A percentile compares a stretch with the other conserved stretches of the same genome.
These are phyloP conservation scores for Syzygium malaccense DNA, from an alignment of 441 rosid species.

Conservation along the genomic window DNA sequence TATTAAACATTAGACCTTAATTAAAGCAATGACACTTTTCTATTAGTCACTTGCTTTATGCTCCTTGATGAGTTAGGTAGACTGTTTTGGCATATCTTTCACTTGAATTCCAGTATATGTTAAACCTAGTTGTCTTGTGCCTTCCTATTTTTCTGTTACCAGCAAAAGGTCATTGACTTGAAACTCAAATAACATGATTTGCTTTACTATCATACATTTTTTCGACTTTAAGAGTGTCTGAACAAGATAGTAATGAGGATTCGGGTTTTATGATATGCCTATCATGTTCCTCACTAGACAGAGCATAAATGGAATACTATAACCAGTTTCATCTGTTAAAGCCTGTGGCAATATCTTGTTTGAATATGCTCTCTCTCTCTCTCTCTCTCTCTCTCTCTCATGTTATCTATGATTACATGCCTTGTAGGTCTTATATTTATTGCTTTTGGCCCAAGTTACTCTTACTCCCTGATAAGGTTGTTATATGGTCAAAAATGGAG, in stretches of 20 bases:
- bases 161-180: background rate
- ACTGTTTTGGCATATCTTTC: background rate
- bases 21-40: background rate
- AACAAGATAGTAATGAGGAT: background rate
- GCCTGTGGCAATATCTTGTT: background rate
- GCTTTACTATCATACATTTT: background rate
- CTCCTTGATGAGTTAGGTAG: background rate
- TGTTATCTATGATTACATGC: background rate
- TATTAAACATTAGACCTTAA: background rate
- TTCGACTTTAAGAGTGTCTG: background rate
- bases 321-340: background rate
- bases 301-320: background rate
- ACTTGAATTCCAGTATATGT: background rate
- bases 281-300: background rate
- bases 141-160: background rate
- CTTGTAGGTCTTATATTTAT: conserved; percentile 69
- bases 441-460: conserved; percentile 97
- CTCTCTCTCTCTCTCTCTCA: background rate
- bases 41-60: background rate
- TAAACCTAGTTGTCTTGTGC: background rate
- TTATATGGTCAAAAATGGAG: conserved; percentile 91
- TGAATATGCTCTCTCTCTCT: background rate
- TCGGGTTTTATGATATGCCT: background rate
- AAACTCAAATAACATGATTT: background rate
- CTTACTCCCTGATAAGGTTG: conserved; percentile 83